Evolutionary conservation across 1,284 basidiomycete genomes (phyloP).

Genomic region (Microbotryum silenes-acaulis): DNA sequence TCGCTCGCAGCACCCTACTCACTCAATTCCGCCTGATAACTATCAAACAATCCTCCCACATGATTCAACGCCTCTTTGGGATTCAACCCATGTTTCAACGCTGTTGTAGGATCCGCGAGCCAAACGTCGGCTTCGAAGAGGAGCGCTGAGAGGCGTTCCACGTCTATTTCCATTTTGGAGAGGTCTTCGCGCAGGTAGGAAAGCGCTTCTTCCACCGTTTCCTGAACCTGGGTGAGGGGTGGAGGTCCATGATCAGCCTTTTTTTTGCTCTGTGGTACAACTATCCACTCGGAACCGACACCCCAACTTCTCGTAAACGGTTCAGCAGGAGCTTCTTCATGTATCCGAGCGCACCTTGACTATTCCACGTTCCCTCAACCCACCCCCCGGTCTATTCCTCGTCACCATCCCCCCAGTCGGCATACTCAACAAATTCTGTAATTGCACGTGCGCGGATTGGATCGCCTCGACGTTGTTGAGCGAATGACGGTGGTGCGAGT

Average conservation of each 20-base stretch:
- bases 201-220: conserved; percentile 26
- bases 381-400: conserved; percentile 21
- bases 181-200: conserved; percentile 20
- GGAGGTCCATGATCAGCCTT: no score
- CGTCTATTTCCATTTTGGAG: conserved; percentile 25
- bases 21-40: conserved; percentile 31
- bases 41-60: conserved; percentile 20
- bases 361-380: conserved; percentile 27
- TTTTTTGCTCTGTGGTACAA: no score
- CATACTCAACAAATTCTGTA: conserved; percentile 25
- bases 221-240: conserved; percentile 17
- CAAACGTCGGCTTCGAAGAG: conserved; percentile 28
- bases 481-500: conserved; percentile 21
- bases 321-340: not conserved
- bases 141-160: conserved; percentile 24
- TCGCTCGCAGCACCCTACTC: not conserved
- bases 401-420: conserved; percentile 18
- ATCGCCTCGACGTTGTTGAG: conserved; percentile 20
- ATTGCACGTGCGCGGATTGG: conserved; percentile 15
- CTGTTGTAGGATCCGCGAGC: conserved; percentile 18
- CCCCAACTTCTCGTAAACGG: no score
- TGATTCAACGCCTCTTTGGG: conserved; percentile 27
- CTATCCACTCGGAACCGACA: no score
- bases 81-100: conserved; percentile 27
- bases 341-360: not conserved